These are phyloP conservation scores for Clavaria fumosa DNA, from an alignment of 768 basidiomycete genomes.

Conservation along the genomic window DNA sequence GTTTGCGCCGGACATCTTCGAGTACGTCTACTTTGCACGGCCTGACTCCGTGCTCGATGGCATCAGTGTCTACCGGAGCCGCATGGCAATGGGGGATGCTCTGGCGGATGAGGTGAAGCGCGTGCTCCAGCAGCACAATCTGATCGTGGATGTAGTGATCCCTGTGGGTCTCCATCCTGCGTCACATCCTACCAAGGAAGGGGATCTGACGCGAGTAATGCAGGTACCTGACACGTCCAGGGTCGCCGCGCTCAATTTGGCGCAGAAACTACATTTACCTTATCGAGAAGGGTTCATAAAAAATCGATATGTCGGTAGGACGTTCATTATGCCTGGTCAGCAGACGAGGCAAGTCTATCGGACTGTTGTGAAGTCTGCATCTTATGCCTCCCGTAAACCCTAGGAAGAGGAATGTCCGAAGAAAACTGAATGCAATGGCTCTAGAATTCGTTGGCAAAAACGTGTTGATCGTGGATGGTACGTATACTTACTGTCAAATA, in stretches of 20 bases:
- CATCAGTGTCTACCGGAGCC: constrained; percentile 90
- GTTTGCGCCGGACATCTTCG: constrained; percentile 97
- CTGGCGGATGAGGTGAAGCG: constrained; percentile 76
- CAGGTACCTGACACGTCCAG: constrained; percentile 93
- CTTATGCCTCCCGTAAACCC: too few relatives aligned
- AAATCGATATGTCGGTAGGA: constrained; percentile 95
- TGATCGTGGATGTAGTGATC: constrained; percentile 89
- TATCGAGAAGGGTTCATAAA: constrained; percentile 98
- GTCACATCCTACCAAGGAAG: constrained; percentile 2
- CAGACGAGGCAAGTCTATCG: constrained; percentile 53
- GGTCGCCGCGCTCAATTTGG: constrained; percentile 89
- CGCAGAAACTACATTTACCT: constrained; percentile 76
- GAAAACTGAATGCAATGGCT: constrained; percentile 97
- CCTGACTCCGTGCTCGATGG: constrained; percentile 97
- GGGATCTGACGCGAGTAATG: neutral
- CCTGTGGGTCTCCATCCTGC: constrained; percentile 37
- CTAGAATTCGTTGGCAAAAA: constrained; percentile 87
- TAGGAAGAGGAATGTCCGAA: constrained; percentile 85
- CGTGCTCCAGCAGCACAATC: constrained; percentile 48
- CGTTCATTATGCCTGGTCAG: constrained; percentile 99
- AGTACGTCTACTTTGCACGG: constrained; percentile 96
- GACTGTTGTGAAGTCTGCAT: constrained; percentile 1
- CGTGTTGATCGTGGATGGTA: constrained; percentile 92
- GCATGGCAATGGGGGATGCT: constrained; percentile 99
- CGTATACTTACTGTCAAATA: constrained; percentile 10